A percentile compares a stretch with the other conserved stretches of the same genome.
Evolutionary conservation across 1,284 basidiomycete genomes (phyloP).

Genomic region (Microbotryum saponariae): DNA sequence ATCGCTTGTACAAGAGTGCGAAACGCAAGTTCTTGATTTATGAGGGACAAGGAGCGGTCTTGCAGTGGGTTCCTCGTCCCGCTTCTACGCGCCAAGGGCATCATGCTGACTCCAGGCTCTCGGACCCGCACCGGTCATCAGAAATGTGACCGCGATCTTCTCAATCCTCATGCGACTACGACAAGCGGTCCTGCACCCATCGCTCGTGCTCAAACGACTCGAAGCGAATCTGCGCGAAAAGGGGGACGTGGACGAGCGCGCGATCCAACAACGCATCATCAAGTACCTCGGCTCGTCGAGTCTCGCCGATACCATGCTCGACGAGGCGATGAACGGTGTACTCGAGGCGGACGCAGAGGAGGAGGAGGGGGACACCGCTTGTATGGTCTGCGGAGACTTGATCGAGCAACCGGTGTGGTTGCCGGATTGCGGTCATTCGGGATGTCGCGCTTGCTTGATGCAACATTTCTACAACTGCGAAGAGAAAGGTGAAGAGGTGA

Average conservation of each 20-base stretch:
- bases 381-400: conserved; percentile 41
- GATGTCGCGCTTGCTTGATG: conserved; percentile 72
- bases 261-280: conserved; percentile 24
- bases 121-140: conserved; percentile 15
- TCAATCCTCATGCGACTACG: conserved; percentile 44
- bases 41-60: conserved; percentile 27
- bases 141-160: conserved; percentile 43
- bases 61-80: conserved; percentile 14
- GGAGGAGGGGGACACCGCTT: conserved; percentile 34
- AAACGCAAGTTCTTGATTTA: conserved; percentile 30
- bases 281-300: conserved; percentile 14
- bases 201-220: conserved; percentile 39
- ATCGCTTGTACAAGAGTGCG: conserved; percentile 27
- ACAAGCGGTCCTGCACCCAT: conserved; percentile 44
- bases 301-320: background rate
- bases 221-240: conserved; percentile 22
- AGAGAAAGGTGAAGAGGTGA: conserved; percentile 56
- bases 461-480: conserved; percentile 58
- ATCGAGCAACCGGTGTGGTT: conserved; percentile 35
- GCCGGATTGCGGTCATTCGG: conserved; percentile 41
- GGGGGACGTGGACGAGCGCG: conserved; percentile 2
- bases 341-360: conserved; percentile 12
- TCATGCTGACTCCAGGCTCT: background rate
- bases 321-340: conserved; percentile 15
- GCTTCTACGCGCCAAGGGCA: background rate